These are phyloP conservation scores for Aspergillus incahuasiensis DNA, from an alignment of 495 filamentous ascomycete species.

Conservation along the genomic window DNA sequence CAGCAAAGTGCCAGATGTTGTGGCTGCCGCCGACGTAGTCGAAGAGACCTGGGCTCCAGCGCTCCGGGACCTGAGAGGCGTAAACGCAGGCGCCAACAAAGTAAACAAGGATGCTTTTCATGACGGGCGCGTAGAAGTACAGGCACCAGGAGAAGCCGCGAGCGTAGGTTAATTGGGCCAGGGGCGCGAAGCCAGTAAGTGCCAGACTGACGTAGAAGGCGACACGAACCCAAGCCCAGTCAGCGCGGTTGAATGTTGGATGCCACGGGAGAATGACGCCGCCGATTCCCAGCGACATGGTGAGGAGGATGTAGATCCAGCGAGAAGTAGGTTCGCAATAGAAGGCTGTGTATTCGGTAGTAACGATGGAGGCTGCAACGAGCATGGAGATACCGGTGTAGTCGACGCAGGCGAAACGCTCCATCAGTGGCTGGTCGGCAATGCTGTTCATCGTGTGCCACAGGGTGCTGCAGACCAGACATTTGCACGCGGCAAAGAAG, in stretches of 20 bases:
- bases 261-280: constrained; percentile 96
- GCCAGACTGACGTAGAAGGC: constrained; percentile 86
- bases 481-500: constrained; percentile 96
- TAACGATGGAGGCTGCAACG: constrained; percentile 96
- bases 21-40: constrained; percentile 93
- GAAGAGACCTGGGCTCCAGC: constrained; percentile 86
- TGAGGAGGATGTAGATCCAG: constrained; percentile 80
- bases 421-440: constrained; percentile 81
- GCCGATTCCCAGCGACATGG: constrained; percentile 74
- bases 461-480: constrained; percentile 87
- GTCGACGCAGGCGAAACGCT: constrained; percentile 95
- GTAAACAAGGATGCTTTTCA: constrained; percentile 83
- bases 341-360: constrained; percentile 96
- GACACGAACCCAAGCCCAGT: constrained; percentile 90
- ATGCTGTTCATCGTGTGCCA: constrained; percentile 99
- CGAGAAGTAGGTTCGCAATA: constrained; percentile 91
- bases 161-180: constrained; percentile 73
- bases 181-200: constrained; percentile 85
- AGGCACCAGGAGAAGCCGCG: constrained; percentile 70
- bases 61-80: constrained; percentile 89
- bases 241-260: constrained; percentile 84
- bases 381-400: constrained; percentile 97
- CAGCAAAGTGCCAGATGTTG: constrained; percentile 96
- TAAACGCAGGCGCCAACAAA: constrained; percentile 80
- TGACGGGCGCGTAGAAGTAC: constrained; percentile 85